These are phyloP conservation scores for Metarhizium anisopliae DNA, from an alignment of 2,329 filamentous ascomycete species.

Conservation along the genomic window DNA sequence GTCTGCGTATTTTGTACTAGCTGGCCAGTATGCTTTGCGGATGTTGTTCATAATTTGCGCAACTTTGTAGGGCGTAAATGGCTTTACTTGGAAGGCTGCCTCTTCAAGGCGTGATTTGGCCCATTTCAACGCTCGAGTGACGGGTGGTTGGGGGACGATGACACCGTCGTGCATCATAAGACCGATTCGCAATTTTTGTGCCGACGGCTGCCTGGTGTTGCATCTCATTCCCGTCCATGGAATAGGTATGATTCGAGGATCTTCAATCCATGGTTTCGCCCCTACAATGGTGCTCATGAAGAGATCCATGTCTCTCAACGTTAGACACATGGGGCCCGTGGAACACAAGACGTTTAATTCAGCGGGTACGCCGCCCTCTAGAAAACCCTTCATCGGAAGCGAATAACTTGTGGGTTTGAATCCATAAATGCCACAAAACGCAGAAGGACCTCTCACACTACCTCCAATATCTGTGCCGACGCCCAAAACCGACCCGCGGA, in stretches of 20 bases:
- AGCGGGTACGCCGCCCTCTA: slow-evolving; percentile 12
- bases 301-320: slow-evolving; percentile 25
- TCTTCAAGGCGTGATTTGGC: slow-evolving; percentile 1
- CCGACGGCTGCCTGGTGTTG: not conserved
- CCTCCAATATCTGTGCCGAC: slow-evolving; percentile 31
- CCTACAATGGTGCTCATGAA: slow-evolving; percentile 16
- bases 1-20: not conserved
- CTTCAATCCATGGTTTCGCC: slow-evolving; percentile 18
- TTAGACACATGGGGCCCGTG: slow-evolving; percentile 23
- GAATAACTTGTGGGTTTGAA: slow-evolving; percentile 11
- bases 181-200: slow-evolving; percentile 27
- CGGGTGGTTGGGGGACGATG: slow-evolving; percentile 29
- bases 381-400: slow-evolving; percentile 18
- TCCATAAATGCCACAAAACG: slow-evolving; percentile 16
- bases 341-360: slow-evolving; percentile 27
- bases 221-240: slow-evolving; percentile 20
- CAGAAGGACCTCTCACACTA: slow-evolving; percentile 20
- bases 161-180: slow-evolving; percentile 30
- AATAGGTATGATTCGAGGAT: slow-evolving; percentile 22
- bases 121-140: not conserved
- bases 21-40: slow-evolving; percentile 1
- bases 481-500: slow-evolving; percentile 28
- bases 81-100: slow-evolving; percentile 1
- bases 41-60: not conserved
- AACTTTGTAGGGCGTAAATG: not conserved